Evolutionary conservation across 2,329 filamentous ascomycete species (phyloP), one percentile per base, ranked within the genome.

Genomic region (Alternaria sp.): DNA sequence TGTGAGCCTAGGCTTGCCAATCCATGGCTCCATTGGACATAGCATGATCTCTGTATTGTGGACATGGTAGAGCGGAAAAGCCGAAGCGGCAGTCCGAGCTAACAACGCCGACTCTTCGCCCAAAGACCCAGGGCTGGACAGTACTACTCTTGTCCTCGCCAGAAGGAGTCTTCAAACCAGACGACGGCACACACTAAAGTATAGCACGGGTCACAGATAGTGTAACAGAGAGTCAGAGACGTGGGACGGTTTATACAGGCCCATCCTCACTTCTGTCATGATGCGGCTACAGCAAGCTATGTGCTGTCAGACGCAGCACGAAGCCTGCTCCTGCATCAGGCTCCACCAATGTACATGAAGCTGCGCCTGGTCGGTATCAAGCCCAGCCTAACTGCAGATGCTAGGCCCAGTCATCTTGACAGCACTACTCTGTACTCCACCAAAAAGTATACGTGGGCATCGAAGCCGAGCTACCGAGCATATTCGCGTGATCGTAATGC

Each of bases 401-500:
- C 54, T 51, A 34, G 32, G 16, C 14, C 3, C n/a, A 42, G 38
- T 16, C 28, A 26, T 41, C 46, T 28, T 18, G 20, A 38, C 8
- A 38, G 46, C 32, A 49, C 46, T 38, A 22, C 20, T 22, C 14
- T 26, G n/a, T 18, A 36, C 28, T n/a, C 32, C 46, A 34, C 11
- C 41, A 26, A 24, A 32, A 24, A 38, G 9, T 36, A n/a, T 41
- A 26, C 22, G n/a, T 46, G 46, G 16, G 16, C 30, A 14, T 51
- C 18, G 39, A 41, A 44, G 18, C 39, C 46, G 54, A 28, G 46
- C 39, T 43, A 34, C 30, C 28, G 32, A 36, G 24, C 24, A 32
- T 28, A 4, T 42, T 56, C 41, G 57, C 28, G 30, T 34, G 30
- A n/a, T 39, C 36, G 32, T 56, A 26, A 51, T 56, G 30, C 39